Conservation (phyloP, 345 rosid genomes). For the Punica granatum region DNA sequence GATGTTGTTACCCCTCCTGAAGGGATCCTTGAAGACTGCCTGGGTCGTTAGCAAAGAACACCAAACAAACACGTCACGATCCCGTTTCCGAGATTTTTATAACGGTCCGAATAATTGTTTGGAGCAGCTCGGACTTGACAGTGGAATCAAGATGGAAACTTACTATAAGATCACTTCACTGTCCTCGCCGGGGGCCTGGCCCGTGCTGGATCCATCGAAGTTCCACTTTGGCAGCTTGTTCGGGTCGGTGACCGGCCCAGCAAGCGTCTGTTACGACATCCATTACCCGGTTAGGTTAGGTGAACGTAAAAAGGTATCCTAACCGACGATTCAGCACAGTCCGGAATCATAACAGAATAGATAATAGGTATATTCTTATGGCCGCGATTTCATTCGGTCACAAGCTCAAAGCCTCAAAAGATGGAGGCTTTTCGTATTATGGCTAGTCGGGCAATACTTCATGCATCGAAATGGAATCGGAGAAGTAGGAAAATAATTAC, state of each 20-base stretch:
- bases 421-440: too few species aligned
- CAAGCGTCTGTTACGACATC: slow-evolving; percentile 34
- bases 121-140: background rate
- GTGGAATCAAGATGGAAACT: slow-evolving; percentile 7
- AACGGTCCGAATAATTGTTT: background rate
- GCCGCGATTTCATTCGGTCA: too few species aligned
- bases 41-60: slow-evolving; percentile 44
- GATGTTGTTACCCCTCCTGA: slow-evolving; percentile 80
- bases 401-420: background rate
- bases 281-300: background rate
- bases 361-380: background rate
- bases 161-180: slow-evolving; percentile 92
- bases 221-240: slow-evolving; percentile 69
- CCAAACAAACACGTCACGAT: background rate
- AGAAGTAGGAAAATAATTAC: slow-evolving; percentile 7
- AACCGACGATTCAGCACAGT: background rate
- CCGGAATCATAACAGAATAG: background rate
- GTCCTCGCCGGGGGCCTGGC: slow-evolving; percentile 88
- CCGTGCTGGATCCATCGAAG: slow-evolving; percentile 87
- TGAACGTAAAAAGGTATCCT: background rate
- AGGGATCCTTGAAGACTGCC: slow-evolving; percentile 90
- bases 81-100: background rate
- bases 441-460: background rate
- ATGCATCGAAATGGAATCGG: background rate
- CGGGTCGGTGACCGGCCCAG: slow-evolving; percentile 65